A percentile compares a stretch with the other conserved stretches of the same genome.
Evolutionary conservation across 2,329 filamentous ascomycete species (phyloP).

Genomic region (Cadophora gregata): DNA sequence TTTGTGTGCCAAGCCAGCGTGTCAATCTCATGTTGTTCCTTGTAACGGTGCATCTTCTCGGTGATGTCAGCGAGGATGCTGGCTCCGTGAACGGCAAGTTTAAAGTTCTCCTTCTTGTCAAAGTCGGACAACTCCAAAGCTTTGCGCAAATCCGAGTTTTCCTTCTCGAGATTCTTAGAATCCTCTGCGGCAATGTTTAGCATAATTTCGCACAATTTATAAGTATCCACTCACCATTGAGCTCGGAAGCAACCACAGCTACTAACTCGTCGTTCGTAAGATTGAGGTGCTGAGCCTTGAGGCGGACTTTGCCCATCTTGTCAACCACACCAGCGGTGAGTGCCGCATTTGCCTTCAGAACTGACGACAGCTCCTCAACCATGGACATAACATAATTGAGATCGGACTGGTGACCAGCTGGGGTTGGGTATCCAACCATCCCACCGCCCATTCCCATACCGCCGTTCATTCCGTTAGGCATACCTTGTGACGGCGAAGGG

Average conservation of each 20-base stretch:
- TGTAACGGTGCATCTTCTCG: conserved; percentile 70
- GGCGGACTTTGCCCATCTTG: conserved; percentile 66
- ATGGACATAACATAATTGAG: conserved; percentile 72
- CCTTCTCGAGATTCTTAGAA: conserved; percentile 64
- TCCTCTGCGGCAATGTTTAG: conserved; percentile 52
- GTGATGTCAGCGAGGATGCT: conserved; percentile 62
- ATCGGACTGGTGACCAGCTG: conserved; percentile 72
- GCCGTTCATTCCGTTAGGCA: conserved; percentile 43
- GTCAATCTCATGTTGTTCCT: conserved; percentile 65
- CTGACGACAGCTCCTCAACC: conserved; percentile 65
- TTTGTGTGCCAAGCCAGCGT: conserved; percentile 69
- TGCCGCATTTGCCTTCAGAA: conserved; percentile 52
- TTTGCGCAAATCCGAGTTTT: conserved; percentile 65
- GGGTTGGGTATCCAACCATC: conserved; percentile 54
- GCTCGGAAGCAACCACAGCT: conserved; percentile 58
- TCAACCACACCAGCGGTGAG: conserved; percentile 68
- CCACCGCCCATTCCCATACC: conserved; percentile 50
- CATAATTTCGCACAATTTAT: conserved; percentile 8
- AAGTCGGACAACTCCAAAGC: conserved; percentile 66
- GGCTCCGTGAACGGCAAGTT: conserved; percentile 61
- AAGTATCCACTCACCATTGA: conserved; percentile 55
- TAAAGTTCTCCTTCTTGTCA: conserved; percentile 65
- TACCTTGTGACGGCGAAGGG: conserved; percentile 42
- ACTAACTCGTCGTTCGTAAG: conserved; percentile 65
- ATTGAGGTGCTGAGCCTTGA: conserved; percentile 57